Evolutionary conservation across 305 asterid genomes (phyloP), one percentile per base, ranked within the genome.

Genomic region (Withania somnifera): DNA sequence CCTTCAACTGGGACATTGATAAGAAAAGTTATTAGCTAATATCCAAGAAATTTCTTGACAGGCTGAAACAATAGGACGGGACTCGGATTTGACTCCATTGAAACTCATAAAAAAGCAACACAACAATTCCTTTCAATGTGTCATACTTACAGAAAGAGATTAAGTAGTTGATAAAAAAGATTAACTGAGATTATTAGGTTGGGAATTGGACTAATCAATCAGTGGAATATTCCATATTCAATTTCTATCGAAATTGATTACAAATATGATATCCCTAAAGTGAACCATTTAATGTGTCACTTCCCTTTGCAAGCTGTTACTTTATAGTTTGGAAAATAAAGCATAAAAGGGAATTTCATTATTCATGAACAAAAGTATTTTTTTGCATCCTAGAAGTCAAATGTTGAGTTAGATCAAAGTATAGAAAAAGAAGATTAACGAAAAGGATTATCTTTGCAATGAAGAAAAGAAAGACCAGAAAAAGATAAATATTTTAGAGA

Each of bases 1-100:
- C 95, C 89, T 94, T 96, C 82, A 96, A 88, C 99, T 96, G 88
- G 82, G 84, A 89, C 60, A 85, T 60, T 51, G 60, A 84, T 82
- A 22, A n/a, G 68, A 57, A 76, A 53, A 40, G 0, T 4, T 15
- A 73, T 84, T 82, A 84, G 60, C 73, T 78, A 53, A 34, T 68
- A 64, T 36, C 80, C 54, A 50, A 56, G 5, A 28, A 51, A 79
- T 15, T 77, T 38, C 79, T 17, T 24, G 45, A 14, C 28, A 71
- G 38, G 51, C 75, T 34, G 67, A 71, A 24, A 58, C 26, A 38
- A 0, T 69, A 79, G 0, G 83, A 45, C 42, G 38, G 22, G 38
- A 71, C 14, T 40, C 57, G 0, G 20, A 69, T 71, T 45, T 36
- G 51, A 71, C 0, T 10, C 78, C 57, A 42, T 13, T 26, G 19